These are phyloP conservation scores for Sporothrix variecibatus DNA, from an alignment of 2,329 filamentous ascomycete genomes.

Conservation along the genomic window DNA sequence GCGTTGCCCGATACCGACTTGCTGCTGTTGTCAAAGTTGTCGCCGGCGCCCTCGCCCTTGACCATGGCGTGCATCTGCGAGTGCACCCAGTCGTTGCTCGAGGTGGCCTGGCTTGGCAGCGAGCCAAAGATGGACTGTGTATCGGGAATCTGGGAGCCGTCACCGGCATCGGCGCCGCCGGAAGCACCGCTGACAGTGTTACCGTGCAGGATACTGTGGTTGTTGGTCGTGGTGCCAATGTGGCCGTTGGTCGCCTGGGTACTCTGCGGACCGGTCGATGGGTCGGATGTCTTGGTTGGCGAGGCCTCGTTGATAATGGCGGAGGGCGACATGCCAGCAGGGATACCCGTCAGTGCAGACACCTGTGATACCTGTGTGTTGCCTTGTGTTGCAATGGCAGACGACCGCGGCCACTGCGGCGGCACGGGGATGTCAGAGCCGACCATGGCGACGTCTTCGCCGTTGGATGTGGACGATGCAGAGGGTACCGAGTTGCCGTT, in stretches of 20 bases:
- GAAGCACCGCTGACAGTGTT: not conserved
- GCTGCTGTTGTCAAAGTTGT: conserved; percentile 38
- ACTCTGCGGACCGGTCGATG: conserved; percentile 64
- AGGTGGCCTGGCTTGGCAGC: conserved; percentile 42
- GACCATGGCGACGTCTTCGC: conserved; percentile 65
- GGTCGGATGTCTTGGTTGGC: conserved; percentile 85
- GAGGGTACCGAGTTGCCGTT: conserved; percentile 59
- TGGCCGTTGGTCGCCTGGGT: conserved; percentile 74
- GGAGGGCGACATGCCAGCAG: conserved; percentile 59
- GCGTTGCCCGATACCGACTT: conserved; percentile 30
- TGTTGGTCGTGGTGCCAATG: conserved; percentile 28
- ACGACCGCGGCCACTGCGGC: conserved; percentile 44
- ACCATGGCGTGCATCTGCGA: conserved; percentile 59
- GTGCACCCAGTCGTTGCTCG: conserved; percentile 58
- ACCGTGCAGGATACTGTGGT: not conserved
- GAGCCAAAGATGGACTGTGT: conserved; percentile 47
- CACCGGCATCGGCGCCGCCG: conserved; percentile 39
- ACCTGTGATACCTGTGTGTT: conserved; percentile 65
- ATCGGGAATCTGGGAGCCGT: conserved; percentile 53
- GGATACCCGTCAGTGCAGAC: conserved; percentile 60
- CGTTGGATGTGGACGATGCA: conserved; percentile 39
- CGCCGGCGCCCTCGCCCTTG: conserved; percentile 12
- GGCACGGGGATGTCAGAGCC: conserved; percentile 49
- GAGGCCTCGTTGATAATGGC: conserved; percentile 79
- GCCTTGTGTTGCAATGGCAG: conserved; percentile 42